These are phyloP conservation scores for Apiotrichum veenhuisii DNA, from an alignment of 1,284 basidiomycete genomes.

Conservation along the genomic window DNA sequence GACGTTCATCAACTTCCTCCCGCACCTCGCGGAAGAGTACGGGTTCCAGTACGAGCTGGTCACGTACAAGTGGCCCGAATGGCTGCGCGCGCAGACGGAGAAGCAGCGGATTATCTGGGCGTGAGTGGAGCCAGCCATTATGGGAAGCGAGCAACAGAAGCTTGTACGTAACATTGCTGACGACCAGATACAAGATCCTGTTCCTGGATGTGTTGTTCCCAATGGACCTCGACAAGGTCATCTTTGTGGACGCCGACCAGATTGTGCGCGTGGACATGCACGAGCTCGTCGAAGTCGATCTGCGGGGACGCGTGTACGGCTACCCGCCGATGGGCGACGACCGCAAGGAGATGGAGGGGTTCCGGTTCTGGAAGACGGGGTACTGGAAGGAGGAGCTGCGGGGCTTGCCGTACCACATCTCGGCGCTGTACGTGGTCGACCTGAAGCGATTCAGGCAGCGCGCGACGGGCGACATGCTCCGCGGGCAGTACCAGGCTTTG, in stretches of 20 bases:
- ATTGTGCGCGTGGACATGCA: constrained; percentile 94
- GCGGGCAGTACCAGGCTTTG: constrained; percentile 85
- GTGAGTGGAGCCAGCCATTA: constrained; percentile 1
- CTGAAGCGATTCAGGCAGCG: constrained; percentile 89
- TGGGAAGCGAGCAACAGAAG: too few relatives aligned
- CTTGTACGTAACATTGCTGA: constrained; percentile 12
- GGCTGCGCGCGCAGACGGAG: constrained; percentile 93
- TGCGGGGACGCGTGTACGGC: constrained; percentile 86
- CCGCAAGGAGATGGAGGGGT: constrained; percentile 91
- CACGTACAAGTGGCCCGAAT: constrained; percentile 98
- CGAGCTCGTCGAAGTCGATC: constrained; percentile 84
- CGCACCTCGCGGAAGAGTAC: constrained; percentile 83
- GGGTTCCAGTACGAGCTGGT: constrained; percentile 91
- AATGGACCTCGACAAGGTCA: constrained; percentile 95
- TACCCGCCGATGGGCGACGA: constrained; percentile 98
- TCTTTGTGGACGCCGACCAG: constrained; percentile 97
- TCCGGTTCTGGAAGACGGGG: constrained; percentile 95
- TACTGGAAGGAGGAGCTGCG: constrained; percentile 85
- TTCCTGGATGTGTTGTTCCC: constrained; percentile 98
- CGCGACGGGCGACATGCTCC: constrained; percentile 64
- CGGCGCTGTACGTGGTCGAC: constrained; percentile 89
- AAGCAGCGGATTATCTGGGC: constrained; percentile 99
- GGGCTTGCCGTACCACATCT: constrained; percentile 82
- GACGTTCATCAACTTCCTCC: constrained; percentile 94
- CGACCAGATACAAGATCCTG: constrained; percentile 77